Percentiles rank a stretch among this genome's conserved stretches.
Evolutionary conservation across 2,329 filamentous ascomycete species (phyloP).

Genomic region (Hypoxylon sp.): DNA sequence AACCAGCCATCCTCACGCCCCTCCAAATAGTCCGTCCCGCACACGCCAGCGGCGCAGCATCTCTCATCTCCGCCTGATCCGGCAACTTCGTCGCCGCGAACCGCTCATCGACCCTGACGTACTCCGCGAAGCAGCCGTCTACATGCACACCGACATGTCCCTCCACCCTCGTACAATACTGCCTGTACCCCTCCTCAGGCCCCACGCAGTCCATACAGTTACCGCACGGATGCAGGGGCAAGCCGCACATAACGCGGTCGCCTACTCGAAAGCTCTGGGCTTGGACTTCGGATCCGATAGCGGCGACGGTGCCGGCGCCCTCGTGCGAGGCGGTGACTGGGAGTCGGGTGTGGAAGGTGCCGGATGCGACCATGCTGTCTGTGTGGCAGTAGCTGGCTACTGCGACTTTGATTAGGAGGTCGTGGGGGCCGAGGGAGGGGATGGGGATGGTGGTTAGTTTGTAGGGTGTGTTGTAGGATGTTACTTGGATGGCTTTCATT

Average conservation of each 20-base stretch:
- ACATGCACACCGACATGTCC: conserved; percentile 65
- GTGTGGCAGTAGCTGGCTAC: conserved; percentile 75
- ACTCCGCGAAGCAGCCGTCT: conserved; percentile 72
- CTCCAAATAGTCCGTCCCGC: conserved; percentile 68
- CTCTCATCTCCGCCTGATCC: conserved; percentile 63
- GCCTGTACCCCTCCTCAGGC: conserved; percentile 54
- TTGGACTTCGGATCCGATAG: conserved; percentile 60
- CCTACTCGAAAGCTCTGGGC: conserved; percentile 61
- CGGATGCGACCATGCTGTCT: conserved; percentile 68
- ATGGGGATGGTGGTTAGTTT: conserved; percentile 64
- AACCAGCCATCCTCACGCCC: conserved; percentile 60
- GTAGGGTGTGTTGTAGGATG: conserved; percentile 69
- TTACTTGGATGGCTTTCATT: conserved; percentile 55
- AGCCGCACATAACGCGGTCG: conserved; percentile 70
- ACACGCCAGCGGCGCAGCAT: conserved; percentile 71
- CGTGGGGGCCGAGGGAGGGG: conserved; percentile 64
- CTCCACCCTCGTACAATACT: conserved; percentile 66
- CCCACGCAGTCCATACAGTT: conserved; percentile 66
- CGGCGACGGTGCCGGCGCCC: conserved; percentile 68
- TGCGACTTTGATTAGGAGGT: conserved; percentile 73
- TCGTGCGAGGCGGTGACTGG: conserved; percentile 71
- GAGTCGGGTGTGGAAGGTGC: conserved; percentile 63
- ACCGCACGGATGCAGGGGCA: conserved; percentile 68
- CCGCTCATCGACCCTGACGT: conserved; percentile 65
- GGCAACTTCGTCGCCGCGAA: conserved; percentile 64